Conservation (phyloP, 306 rosid species). For the Psophocarpus tetragonolobus region DNA sequence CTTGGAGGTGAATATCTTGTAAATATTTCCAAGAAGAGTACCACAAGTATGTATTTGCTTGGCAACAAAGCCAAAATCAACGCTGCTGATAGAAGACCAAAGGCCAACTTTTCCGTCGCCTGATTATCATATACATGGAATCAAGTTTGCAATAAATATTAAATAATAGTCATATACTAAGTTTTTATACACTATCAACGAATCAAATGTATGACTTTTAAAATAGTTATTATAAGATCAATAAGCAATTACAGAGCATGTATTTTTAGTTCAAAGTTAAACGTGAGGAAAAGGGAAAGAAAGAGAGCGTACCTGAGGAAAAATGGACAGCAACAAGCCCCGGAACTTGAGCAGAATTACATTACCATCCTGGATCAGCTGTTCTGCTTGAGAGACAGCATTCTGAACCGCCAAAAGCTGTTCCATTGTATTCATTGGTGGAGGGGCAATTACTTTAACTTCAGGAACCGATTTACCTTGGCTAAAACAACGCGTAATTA, state of each 20-base stretch:
- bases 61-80: constrained; percentile 67
- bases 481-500: constrained; percentile 54
- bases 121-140: constrained; percentile 32
- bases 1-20: constrained; percentile 81
- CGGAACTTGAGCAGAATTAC: constrained; percentile 83
- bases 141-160: constrained; percentile 4
- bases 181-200: background rate
- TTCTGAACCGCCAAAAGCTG: constrained; percentile 94
- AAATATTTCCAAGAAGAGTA: constrained; percentile 64
- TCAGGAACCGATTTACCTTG: constrained; percentile 57
- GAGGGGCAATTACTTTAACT: constrained; percentile 79
- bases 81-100: constrained; percentile 57
- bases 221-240: background rate
- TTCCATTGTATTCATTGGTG: constrained; percentile 87
- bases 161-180: background rate
- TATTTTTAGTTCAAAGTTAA: background rate
- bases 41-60: constrained; percentile 52
- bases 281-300: background rate
- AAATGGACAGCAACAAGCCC: constrained; percentile 70
- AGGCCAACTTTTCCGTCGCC: constrained; percentile 79
- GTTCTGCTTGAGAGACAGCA: constrained; percentile 78
- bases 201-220: background rate
- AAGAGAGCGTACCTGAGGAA: constrained; percentile 78
- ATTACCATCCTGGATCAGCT: constrained; percentile 72
- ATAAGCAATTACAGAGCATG: background rate